Conservation (phyloP, 1,139 yeast genomes). For the Candida frijolesensis region DNA sequence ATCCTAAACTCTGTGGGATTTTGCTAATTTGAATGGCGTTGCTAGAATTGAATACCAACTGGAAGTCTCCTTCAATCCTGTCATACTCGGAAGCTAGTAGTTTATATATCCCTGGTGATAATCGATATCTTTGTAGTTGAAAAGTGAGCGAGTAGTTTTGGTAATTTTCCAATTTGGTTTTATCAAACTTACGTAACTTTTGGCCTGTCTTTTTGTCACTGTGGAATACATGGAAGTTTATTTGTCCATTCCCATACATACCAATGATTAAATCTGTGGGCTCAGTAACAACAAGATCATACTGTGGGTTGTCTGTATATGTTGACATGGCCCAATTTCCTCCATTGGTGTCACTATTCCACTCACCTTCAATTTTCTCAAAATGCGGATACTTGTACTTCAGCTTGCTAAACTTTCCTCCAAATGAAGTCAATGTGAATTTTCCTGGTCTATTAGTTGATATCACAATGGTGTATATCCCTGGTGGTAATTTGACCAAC, state of each 20-base stretch:
- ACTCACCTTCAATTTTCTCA: slow-evolving; percentile 38
- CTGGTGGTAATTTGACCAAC: slow-evolving; percentile 27
- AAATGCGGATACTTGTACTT: slow-evolving; percentile 22
- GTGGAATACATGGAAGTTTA: slow-evolving; percentile 46
- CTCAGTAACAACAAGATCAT: slow-evolving; percentile 27
- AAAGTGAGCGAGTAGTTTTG: slow-evolving; percentile 27
- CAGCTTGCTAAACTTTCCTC: slow-evolving; percentile 27
- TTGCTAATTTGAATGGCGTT: slow-evolving; percentile 15
- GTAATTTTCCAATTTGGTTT: slow-evolving; percentile 28
- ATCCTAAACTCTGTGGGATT: slow-evolving; percentile 34
- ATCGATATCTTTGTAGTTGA: slow-evolving; percentile 20
- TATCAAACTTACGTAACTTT: slow-evolving; percentile 30
- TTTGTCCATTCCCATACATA: slow-evolving; percentile 24
- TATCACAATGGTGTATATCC: slow-evolving; percentile 31
- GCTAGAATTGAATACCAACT: slow-evolving; percentile 18
- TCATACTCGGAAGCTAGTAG: slow-evolving; percentile 37
- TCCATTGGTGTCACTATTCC: slow-evolving; percentile 54
- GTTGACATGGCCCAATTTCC: slow-evolving; percentile 58
- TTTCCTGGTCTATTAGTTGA: slow-evolving; percentile 26
- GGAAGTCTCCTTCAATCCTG: slow-evolving; percentile 14
- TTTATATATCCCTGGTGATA: slow-evolving; percentile 41
- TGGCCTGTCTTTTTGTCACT: slow-evolving; percentile 20
- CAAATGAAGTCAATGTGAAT: slow-evolving; percentile 38
- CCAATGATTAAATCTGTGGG: slow-evolving; percentile 24
- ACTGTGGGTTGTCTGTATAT: slow-evolving; percentile 68